These are phyloP conservation scores for Leccinum arenicola DNA, from an alignment of 768 basidiomycete species.

Conservation along the genomic window DNA sequence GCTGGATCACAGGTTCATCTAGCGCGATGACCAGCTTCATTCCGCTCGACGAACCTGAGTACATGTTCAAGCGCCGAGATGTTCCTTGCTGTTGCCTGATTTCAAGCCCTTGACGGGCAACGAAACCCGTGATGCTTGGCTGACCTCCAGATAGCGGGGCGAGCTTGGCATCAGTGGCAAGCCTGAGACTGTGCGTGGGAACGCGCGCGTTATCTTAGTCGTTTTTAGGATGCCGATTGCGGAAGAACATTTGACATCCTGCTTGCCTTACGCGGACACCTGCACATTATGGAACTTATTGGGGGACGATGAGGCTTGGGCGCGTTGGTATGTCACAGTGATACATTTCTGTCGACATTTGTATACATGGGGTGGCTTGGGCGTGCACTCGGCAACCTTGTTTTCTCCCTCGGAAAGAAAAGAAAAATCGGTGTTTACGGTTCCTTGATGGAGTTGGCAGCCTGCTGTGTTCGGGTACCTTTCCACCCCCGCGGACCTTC, in stretches of 20 bases:
- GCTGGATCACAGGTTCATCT: neutral
- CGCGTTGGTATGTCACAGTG: neutral
- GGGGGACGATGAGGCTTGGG: neutral
- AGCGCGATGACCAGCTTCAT: neutral
- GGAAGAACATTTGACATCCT: too few relatives aligned
- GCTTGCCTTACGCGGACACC: too few relatives aligned
- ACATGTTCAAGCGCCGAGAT: conserved; percentile 38
- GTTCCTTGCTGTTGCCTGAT: conserved; percentile 46
- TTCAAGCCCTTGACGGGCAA: conserved; percentile 17
- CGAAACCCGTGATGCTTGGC: conserved; percentile 14
- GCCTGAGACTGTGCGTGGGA: conserved; percentile 45
- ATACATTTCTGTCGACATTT: neutral
- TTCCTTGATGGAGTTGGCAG: neutral
- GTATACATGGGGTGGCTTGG: neutral
- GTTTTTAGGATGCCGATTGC: neutral
- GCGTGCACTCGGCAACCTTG: neutral
- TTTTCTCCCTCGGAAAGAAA: neutral
- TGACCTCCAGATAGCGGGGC: conserved; percentile 37
- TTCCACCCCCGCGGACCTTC: neutral
- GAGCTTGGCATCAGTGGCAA: conserved; percentile 50
- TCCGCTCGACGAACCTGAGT: neutral
- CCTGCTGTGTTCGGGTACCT: neutral
- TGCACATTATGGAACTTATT: neutral
- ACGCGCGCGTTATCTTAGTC: neutral
- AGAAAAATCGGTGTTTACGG: neutral